Evolutionary conservation across 2,329 filamentous ascomycete species (phyloP).

Genomic region (Fusarium papillatum): DNA sequence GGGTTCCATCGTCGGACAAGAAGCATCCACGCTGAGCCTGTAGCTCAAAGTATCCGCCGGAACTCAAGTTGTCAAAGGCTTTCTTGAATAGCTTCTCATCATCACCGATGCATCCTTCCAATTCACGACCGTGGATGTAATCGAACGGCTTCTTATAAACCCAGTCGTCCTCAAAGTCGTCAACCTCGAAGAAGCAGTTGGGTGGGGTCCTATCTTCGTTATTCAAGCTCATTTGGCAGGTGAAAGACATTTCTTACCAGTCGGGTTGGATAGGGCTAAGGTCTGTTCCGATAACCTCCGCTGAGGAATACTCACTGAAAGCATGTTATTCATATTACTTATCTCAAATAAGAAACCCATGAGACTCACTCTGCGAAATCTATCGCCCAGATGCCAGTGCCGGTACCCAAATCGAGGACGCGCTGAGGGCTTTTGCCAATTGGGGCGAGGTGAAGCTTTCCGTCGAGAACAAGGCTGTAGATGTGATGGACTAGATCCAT

Average conservation of each 20-base stretch:
- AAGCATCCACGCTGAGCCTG: constrained; percentile 14
- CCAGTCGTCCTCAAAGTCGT: constrained; percentile 29
- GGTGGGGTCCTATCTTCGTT: constrained; percentile 12
- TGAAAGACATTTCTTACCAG: neutral
- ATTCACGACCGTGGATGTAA: constrained; percentile 24
- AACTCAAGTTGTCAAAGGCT: neutral
- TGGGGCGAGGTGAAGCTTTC: constrained; percentile 5
- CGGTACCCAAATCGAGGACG: constrained; percentile 17
- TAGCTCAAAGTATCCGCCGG: constrained; percentile 16
- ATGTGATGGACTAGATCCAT: constrained; percentile 25
- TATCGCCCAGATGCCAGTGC: constrained; percentile 23
- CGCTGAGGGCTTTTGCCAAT: constrained; percentile 1
- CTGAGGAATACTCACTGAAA: neutral
- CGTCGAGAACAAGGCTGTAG: constrained; percentile 8
- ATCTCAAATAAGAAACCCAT: too few relatives aligned
- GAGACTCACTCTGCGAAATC: constrained; percentile 14
- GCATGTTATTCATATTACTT: too few relatives aligned
- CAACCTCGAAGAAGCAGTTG: constrained; percentile 28
- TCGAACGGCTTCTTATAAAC: constrained; percentile 14
- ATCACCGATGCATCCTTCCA: constrained; percentile 18
- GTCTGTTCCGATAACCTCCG: neutral
- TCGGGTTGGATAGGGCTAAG: neutral
- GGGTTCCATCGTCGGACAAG: constrained; percentile 14
- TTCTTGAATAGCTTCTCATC: neutral
- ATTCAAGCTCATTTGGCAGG: accelerated